phyloP scores from a whole-genome alignment of 2,329 filamentous ascomycete species.

The Sordariomycetes sp. region DNA sequence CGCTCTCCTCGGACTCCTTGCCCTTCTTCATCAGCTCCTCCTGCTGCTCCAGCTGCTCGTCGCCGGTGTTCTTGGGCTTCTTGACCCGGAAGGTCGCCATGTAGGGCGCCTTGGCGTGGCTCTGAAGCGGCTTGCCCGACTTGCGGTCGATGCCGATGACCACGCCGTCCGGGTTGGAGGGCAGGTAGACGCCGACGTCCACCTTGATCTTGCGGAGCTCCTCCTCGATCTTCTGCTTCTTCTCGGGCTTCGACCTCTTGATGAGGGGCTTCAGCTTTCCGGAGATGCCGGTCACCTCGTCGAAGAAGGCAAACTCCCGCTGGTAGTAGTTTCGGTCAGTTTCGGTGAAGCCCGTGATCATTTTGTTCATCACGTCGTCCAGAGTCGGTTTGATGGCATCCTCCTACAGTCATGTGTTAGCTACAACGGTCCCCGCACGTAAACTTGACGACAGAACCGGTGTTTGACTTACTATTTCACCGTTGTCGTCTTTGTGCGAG shows the following conservation, averaged over 20 bases:
- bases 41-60: constrained; percentile 3
- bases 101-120: constrained; percentile 95
- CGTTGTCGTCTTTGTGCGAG: constrained; percentile 94
- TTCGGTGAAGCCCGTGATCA: constrained; percentile 71
- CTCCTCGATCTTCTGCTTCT: constrained; percentile 98
- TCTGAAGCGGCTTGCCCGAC: constrained; percentile 93
- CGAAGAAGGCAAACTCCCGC: constrained; percentile 95
- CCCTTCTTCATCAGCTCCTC: constrained; percentile 26
- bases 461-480: constrained; percentile 53
- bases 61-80: constrained; percentile 48
- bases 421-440: neutral
- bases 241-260: constrained; percentile 85
- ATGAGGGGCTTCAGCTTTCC: constrained; percentile 92
- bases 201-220: constrained; percentile 96
- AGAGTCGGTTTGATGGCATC: constrained; percentile 89
- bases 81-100: constrained; percentile 98
- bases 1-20: constrained; percentile 41
- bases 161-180: constrained; percentile 91
- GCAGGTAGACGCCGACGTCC: constrained; percentile 92
- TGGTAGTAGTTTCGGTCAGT: constrained; percentile 83
- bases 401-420: constrained; percentile 38
- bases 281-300: constrained; percentile 89
- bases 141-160: constrained; percentile 98
- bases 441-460: neutral
- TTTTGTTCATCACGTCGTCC: constrained; percentile 76